Base-by-base conservation (phyloP, 2,329 filamentous ascomycete species). In the Macroventuria anomochaeta region DNA sequence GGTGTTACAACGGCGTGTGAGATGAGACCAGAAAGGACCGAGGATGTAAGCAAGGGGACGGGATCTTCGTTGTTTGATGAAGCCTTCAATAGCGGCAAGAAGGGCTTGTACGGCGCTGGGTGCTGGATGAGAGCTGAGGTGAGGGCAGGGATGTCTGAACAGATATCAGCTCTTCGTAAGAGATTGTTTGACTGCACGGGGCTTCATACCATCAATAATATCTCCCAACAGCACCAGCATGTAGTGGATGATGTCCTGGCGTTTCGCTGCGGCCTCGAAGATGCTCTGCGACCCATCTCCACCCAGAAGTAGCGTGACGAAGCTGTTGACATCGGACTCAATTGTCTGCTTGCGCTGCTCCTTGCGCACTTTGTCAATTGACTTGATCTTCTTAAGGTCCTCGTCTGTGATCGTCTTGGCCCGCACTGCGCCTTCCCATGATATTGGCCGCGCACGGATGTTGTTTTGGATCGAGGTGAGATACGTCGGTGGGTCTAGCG, bases 361-460 rank as follows among this genome's bases (percentile, higher is more conserved):
- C 76, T 91, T 95, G 76, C 92, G 90, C 63, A 95, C 90, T 79
- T 97, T 97, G 77, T 97, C 95, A 67, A 97, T 91, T 57, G 93
- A 91, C 77, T 93, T 93, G 79, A 99, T 96, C 83, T 93, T 93
- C 80, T 89, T 90, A 67, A 97, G 85, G 77, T 99, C 93, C 65
- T 90, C 88, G 65, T 97, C 93, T 53, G 90, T 96, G 77, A 99
- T 90, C 71, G 91, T 95, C 76, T 93, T 91, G 67, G 91, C 91
- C 76, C 95, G 87, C 64, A 96, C 91, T 69, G 93, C 93, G 69
- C 93, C 93, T 77, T 97, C 93, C 95, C 95, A 99, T 53, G 93
- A 93, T 78, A 99, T 96, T 62, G 93, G 93, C 65, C 95, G 87
- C 72, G 91, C 89, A 73, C 95, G 91, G 75, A 97, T 96, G 82